These are phyloP conservation scores for Stephania japonica DNA, from an alignment of 164 flowering plant genomes.

Conservation along the genomic window DNA sequence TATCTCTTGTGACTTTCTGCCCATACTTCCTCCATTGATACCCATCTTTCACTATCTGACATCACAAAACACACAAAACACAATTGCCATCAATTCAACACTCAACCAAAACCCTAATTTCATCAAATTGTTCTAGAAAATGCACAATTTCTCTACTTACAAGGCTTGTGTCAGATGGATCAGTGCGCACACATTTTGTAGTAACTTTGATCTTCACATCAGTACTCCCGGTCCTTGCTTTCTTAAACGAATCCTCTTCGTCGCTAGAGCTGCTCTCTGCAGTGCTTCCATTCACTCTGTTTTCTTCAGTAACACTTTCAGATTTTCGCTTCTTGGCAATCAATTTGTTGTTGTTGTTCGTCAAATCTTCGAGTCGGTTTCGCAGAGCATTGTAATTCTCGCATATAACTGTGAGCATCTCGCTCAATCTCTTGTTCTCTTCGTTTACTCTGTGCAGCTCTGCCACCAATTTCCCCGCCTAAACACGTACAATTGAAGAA, in stretches of 20 bases:
- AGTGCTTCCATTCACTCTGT: slow-evolving; percentile 11
- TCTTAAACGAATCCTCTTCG: slow-evolving; percentile 44
- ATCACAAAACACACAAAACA: neutral
- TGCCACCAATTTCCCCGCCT: slow-evolving; percentile 24
- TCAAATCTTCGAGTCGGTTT: slow-evolving; percentile 27
- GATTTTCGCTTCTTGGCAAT: slow-evolving; percentile 36
- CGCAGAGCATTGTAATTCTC: slow-evolving; percentile 37
- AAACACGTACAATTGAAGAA: neutral
- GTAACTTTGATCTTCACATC: slow-evolving; percentile 24
- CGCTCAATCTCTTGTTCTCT: slow-evolving; percentile 48
- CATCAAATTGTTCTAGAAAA: too few species aligned
- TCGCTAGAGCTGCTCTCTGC: slow-evolving; percentile 51
- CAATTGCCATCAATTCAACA: neutral
- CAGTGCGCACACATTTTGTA: slow-evolving; percentile 31
- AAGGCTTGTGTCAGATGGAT: slow-evolving; percentile 51
- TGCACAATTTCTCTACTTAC: slow-evolving; percentile 32
- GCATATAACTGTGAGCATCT: slow-evolving; percentile 27
- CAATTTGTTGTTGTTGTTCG: slow-evolving; percentile 15
- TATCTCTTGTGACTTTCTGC: slow-evolving; percentile 27
- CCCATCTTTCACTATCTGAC: slow-evolving; percentile 27
- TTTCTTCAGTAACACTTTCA: slow-evolving; percentile 8
- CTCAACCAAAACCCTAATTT: neutral
- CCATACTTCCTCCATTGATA: slow-evolving; percentile 33
- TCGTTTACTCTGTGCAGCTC: slow-evolving; percentile 30
- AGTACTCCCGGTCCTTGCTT: slow-evolving; percentile 11